Conservation (phyloP, 768 basidiomycete genomes). For the Mycena indigotica region DNA sequence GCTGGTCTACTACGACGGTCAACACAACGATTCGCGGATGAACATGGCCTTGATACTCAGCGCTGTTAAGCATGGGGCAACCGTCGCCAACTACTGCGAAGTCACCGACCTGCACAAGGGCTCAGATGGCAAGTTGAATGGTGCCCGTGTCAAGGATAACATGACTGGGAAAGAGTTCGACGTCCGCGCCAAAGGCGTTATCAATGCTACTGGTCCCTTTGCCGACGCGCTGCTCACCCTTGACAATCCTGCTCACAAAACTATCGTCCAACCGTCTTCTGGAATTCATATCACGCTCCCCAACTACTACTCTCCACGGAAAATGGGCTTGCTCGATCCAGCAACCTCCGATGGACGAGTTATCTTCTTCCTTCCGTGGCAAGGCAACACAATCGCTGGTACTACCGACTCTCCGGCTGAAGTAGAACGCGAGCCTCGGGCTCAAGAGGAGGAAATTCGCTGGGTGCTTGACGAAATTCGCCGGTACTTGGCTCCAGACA, state of each 20-base stretch:
- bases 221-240: slow-evolving; percentile 81
- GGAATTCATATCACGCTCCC: slow-evolving; percentile 97
- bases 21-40: slow-evolving; percentile 99
- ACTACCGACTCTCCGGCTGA: slow-evolving; percentile 86
- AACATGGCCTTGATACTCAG: slow-evolving; percentile 94
- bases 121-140: slow-evolving; percentile 61
- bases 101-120: slow-evolving; percentile 79
- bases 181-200: slow-evolving; percentile 84
- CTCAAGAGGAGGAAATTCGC: slow-evolving; percentile 90
- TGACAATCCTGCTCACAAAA: slow-evolving; percentile 73
- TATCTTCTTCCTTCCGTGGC: slow-evolving; percentile 99
- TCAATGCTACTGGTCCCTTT: slow-evolving; percentile 98
- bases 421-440: slow-evolving; percentile 74
- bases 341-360: slow-evolving; percentile 95
- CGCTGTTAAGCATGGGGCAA: slow-evolving; percentile 89
- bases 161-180: slow-evolving; percentile 83
- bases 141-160: slow-evolving; percentile 77
- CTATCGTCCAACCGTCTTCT: slow-evolving; percentile 90
- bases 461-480: slow-evolving; percentile 96
- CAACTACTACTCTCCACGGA: slow-evolving; percentile 93
- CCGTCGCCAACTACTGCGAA: slow-evolving; percentile 86
- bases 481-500: slow-evolving; percentile 86
- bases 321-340: slow-evolving; percentile 95
- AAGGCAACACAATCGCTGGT: slow-evolving; percentile 95
- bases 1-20: slow-evolving; percentile 97